Evolutionary conservation across 495 filamentous ascomycete species (phyloP).

Genomic region (Penicillium odoratum): DNA sequence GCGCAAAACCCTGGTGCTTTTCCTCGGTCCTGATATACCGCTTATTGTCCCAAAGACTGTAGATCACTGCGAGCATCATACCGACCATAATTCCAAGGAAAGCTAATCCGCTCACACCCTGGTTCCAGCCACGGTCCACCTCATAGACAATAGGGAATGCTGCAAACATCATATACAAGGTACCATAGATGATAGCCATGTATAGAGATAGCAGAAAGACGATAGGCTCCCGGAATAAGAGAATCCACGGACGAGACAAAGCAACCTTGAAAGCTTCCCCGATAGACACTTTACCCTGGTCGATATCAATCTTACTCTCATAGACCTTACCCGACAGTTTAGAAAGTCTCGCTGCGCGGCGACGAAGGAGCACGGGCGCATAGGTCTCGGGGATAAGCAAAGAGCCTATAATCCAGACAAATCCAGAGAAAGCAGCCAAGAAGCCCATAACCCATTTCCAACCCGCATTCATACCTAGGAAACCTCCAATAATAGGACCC

Average conservation of each 20-base stretch:
- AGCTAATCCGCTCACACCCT: constrained; percentile 69
- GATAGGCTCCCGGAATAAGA: constrained; percentile 57
- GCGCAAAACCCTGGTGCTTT: constrained; percentile 40
- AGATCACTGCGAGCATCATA: constrained; percentile 64
- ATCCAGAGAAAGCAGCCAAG: constrained; percentile 50
- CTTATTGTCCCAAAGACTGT: constrained; percentile 51
- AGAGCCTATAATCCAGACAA: constrained; percentile 55
- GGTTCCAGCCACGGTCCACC: constrained; percentile 69
- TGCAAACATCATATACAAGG: constrained; percentile 82
- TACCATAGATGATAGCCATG: constrained; percentile 73
- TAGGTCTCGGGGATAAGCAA: constrained; percentile 63
- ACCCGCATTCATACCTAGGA: constrained; percentile 57
- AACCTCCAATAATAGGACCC: constrained; percentile 61
- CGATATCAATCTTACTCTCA: constrained; percentile 45
- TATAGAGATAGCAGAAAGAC: constrained; percentile 67
- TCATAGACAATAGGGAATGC: constrained; percentile 80
- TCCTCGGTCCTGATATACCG: constrained; percentile 42
- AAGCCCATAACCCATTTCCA: constrained; percentile 71
- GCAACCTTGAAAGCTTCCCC: constrained; percentile 43
- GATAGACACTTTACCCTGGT: constrained; percentile 40
- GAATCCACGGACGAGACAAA: constrained; percentile 51
- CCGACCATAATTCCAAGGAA: constrained; percentile 83
- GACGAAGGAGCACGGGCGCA: constrained; percentile 56
- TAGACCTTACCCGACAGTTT: constrained; percentile 60
- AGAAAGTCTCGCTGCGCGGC: constrained; percentile 52